These are phyloP conservation scores for Hortiboletus campestris DNA, from an alignment of 768 basidiomycete genomes.

Conservation along the genomic window DNA sequence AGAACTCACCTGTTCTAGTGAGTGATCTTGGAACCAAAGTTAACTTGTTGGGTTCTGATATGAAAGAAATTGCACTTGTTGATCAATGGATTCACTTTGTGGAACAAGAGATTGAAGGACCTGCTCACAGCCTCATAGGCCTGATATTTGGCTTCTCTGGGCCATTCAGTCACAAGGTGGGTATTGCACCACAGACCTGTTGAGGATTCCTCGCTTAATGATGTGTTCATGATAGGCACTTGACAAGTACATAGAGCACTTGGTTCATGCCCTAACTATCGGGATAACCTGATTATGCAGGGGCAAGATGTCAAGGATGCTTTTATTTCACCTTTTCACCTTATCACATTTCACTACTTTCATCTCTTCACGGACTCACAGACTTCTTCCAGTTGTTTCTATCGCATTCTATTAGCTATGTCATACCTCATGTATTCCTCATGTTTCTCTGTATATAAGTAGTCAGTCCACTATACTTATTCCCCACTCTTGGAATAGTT, in stretches of 20 bases:
- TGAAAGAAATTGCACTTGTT: conserved; percentile 7
- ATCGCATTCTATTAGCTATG: too few species aligned
- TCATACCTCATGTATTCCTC: too few species aligned
- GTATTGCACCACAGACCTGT: neutral
- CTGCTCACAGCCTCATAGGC: neutral
- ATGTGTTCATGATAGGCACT: neutral
- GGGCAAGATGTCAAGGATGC: too few species aligned
- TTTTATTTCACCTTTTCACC: too few species aligned
- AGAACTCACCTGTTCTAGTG: conserved; percentile 3
- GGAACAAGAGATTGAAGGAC: conserved; percentile 12
- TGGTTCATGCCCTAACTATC: conserved; percentile 5
- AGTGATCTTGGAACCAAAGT: conserved; percentile 9
- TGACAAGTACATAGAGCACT: neutral
- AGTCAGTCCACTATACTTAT: too few species aligned
- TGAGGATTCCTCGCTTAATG: too few species aligned
- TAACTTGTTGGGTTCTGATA: conserved; percentile 11
- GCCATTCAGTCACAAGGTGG: conserved; percentile 12
- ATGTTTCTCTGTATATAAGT: too few species aligned
- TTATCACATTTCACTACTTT: too few species aligned
- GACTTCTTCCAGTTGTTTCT: too few species aligned
- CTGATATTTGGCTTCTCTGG: neutral
- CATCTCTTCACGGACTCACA: too few species aligned
- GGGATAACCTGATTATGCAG: too few species aligned
- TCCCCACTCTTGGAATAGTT: too few species aligned
- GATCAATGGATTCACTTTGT: conserved; percentile 25